Evolutionary conservation across 2,329 filamentous ascomycete species (phyloP), one percentile per base, ranked within the genome.

Genomic region (Xylaria sp.): DNA sequence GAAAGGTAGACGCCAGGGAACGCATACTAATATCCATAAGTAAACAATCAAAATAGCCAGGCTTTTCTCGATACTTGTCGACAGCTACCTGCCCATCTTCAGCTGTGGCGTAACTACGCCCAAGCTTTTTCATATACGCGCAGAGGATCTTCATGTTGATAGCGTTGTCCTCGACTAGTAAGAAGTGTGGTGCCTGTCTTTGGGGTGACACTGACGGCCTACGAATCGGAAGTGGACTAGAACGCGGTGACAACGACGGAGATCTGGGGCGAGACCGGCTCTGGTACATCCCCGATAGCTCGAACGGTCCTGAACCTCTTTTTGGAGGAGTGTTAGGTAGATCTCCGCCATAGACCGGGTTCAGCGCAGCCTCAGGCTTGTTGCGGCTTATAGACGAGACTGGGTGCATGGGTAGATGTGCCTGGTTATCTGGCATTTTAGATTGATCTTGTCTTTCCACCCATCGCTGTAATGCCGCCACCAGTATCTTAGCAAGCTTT

Each of bases 91-190:
- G 63, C 3, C 69, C 69, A 26, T 71, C 64, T 31, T 63, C 59
- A 1, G 69, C 69, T n/a, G 67, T 71, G 23, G 28, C 63, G 33
- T 71, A 69, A 23, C 28, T 46, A 2, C 60, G 59, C 26, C 66
- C 69, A 15, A 79, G 76, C 69, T 77, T 79, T 46, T 74, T 72
- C 66, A 79, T 72, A 44, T 75, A 79, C 1, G 75, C 72, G 15
- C 72, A 71, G 33, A 80, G 75, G 20, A 80, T 75, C 72, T 76
- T 48, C 40, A 64, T 59, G 49, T 83, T 83, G 66, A 83, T 81
- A 2, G 72, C 67, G 60, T 83, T 83, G 62, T 83, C 81, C 28
- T 83, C 81, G 0, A 83, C 81, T 0, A 83, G 75, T 0, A 84
- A 74, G 6, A 69, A 71, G 6, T 64, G 56, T 15, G 56, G 59